Evolutionary conservation across 176 grass and related monocot genomes (phyloP).

Genomic region (Tillandsia leiboldiana): DNA sequence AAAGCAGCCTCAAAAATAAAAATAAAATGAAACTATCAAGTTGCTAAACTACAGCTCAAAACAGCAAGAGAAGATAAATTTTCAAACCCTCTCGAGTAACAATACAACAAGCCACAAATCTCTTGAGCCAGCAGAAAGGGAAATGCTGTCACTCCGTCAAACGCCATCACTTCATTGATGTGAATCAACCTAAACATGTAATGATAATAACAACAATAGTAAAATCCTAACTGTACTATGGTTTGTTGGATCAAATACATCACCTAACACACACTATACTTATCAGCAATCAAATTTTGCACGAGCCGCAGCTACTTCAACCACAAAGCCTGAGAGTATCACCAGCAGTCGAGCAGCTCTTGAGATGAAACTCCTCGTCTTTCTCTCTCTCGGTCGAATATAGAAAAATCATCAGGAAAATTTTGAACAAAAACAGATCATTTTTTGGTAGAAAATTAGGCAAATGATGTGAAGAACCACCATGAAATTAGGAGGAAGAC

Average conservation of each 20-base stretch:
- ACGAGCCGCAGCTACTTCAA: constrained; percentile 45
- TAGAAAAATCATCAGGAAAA: constrained; percentile 24
- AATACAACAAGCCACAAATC: too few species aligned
- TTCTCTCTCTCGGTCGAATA: constrained; percentile 24
- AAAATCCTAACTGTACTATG: background rate
- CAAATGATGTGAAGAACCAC: background rate
- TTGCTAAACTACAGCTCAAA: too few species aligned
- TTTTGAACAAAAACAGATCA: constrained; percentile 11
- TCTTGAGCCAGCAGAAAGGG: too few species aligned
- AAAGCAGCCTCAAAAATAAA: too few species aligned
- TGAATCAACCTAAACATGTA: background rate
- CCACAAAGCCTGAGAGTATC: constrained; percentile 30
- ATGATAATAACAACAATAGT: too few species aligned
- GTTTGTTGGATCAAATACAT: constrained; percentile 1
- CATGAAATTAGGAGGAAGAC: constrained; percentile 3
- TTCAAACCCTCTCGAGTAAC: too few species aligned
- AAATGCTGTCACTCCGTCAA: too few species aligned
- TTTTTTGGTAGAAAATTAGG: background rate
- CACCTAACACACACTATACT: background rate
- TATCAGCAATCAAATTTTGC: constrained; percentile 34
- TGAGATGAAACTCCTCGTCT: background rate
- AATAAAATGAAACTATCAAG: too few species aligned
- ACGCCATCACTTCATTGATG: background rate
- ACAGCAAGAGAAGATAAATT: too few species aligned
- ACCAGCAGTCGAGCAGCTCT: constrained; percentile 43